Conservation (phyloP, 345 rosid species). For the Angophora floribunda region DNA sequence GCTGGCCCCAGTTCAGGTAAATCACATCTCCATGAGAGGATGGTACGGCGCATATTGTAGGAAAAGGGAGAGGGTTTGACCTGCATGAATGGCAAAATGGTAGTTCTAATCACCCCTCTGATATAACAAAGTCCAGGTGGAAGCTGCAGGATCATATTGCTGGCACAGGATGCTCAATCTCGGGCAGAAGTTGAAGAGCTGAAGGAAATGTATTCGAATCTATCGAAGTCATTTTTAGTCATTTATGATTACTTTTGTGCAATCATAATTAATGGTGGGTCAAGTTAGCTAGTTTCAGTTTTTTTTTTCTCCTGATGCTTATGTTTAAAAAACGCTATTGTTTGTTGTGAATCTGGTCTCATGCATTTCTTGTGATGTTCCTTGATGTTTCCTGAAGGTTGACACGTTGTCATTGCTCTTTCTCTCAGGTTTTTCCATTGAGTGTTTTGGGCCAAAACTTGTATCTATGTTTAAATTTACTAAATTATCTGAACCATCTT, state of each 20-base stretch:
- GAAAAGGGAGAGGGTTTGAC: slow-evolving; percentile 7
- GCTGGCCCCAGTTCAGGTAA: slow-evolving; percentile 10
- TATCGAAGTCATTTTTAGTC: not conserved
- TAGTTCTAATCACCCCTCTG: slow-evolving; percentile 13
- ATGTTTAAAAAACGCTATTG: not conserved
- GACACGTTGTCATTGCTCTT: not conserved
- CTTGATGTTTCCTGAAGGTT: not conserved
- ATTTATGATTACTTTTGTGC: not conserved
- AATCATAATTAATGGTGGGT: not conserved
- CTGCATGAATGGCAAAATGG: slow-evolving; percentile 19
- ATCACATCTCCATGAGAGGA: slow-evolving; percentile 15
- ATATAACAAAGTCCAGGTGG: slow-evolving; percentile 25
- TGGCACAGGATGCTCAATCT: slow-evolving; percentile 53
- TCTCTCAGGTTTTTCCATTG: not conserved
- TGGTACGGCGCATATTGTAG: slow-evolving; percentile 10
- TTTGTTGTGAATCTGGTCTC: not conserved
- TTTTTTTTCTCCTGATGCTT: not conserved
- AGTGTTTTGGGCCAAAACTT: not conserved
- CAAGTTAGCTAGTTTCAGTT: not conserved
- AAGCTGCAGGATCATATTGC: slow-evolving; percentile 38
- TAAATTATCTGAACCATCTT: not conserved
- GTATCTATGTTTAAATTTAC: not conserved
- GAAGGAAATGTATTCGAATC: slow-evolving; percentile 51
- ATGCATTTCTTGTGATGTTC: not conserved
- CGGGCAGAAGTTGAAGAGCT: slow-evolving; percentile 46